Evolutionary conservation across 2,329 filamentous ascomycete species (phyloP).

Genomic region (Alternaria sp.): DNA sequence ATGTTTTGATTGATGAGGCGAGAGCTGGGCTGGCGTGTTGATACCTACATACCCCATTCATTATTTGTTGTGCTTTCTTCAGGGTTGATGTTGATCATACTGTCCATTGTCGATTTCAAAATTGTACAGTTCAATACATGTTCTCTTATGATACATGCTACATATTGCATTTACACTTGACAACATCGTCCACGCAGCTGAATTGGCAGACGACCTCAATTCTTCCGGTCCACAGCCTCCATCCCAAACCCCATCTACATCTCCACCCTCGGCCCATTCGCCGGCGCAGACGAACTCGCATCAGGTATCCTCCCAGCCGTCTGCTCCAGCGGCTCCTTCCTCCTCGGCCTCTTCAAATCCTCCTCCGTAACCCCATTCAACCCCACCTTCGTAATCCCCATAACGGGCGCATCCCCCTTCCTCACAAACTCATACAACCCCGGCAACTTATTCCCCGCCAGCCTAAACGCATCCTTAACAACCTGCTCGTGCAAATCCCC

Average conservation of each 20-base stretch:
- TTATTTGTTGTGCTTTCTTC: neutral
- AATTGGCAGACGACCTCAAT: neutral
- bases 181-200: neutral
- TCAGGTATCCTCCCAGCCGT: constrained; percentile 73
- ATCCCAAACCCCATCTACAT: constrained; percentile 9
- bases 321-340: constrained; percentile 62
- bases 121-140: neutral
- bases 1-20: neutral
- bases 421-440: constrained; percentile 92
- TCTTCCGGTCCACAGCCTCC: neutral
- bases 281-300: neutral
- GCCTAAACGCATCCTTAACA: constrained; percentile 87
- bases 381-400: constrained; percentile 88
- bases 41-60: neutral
- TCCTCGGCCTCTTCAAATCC: constrained; percentile 80
- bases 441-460: constrained; percentile 94
- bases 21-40: neutral
- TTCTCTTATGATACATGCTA: neutral
- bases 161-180: neutral
- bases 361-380: constrained; percentile 78
- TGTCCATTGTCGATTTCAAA: neutral
- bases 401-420: constrained; percentile 86
- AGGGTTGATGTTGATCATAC: neutral
- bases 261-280: constrained; percentile 14
- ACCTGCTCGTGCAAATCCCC: constrained; percentile 94